phyloP scores from a whole-genome alignment of 106 monocot genomes.

The Agapanthus africanus region DNA sequence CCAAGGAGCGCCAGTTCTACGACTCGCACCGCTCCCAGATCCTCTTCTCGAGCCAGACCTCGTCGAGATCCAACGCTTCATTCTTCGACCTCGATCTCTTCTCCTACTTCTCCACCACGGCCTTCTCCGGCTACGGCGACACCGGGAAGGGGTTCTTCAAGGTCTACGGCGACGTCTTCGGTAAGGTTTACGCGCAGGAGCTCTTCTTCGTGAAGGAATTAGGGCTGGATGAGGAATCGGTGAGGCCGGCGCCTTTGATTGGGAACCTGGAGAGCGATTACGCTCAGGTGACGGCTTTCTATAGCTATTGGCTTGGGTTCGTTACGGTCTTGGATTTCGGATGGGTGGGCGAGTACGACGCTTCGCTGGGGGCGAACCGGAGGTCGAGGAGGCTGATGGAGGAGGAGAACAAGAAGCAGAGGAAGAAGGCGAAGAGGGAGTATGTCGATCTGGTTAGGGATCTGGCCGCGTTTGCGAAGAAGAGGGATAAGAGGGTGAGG shows the following conservation, averaged over 20 bases:
- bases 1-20: conserved; percentile 74
- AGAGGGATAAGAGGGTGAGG: conserved; percentile 90
- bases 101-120: conserved; percentile 69
- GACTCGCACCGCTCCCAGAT: conserved; percentile 97
- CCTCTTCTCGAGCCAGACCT: conserved; percentile 61
- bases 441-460: conserved; percentile 72
- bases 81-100: conserved; percentile 57
- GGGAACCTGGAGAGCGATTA: conserved; percentile 78
- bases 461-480: conserved; percentile 82
- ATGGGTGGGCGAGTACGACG: conserved; percentile 82
- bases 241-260: conserved; percentile 53
- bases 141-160: conserved; percentile 80
- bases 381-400: conserved; percentile 73
- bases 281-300: conserved; percentile 73
- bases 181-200: conserved; percentile 60
- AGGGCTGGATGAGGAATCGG: conserved; percentile 29
- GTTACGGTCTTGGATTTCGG: conserved; percentile 71
- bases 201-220: conserved; percentile 47
- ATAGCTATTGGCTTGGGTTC: conserved; percentile 78
- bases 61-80: conserved; percentile 20
- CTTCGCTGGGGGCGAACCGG: conserved; percentile 45
- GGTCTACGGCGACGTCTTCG: conserved; percentile 81
- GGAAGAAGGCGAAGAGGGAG: conserved; percentile 79
- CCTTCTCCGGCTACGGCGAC: conserved; percentile 72
- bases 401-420: conserved; percentile 85